Conservation (phyloP, 768 basidiomycete genomes). For the Clathrus columnatus region DNA sequence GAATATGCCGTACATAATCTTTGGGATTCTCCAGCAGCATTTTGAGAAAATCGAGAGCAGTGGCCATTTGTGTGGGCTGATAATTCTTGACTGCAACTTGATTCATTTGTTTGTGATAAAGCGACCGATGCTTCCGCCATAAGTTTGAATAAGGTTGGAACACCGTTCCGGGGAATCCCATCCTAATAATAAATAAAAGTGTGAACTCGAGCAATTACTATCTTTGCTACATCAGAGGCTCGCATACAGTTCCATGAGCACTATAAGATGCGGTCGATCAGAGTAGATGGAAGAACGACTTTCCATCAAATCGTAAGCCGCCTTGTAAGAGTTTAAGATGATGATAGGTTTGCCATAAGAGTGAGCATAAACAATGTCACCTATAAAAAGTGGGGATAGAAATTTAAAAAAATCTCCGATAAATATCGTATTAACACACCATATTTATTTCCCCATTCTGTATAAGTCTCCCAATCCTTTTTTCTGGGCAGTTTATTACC, state of each 20-base stretch:
- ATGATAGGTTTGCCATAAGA: slow-evolving; percentile 39
- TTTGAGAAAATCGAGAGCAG: slow-evolving; percentile 31
- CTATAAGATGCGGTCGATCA: slow-evolving; percentile 33
- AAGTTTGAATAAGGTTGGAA: slow-evolving; percentile 31
- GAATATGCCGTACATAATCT: slow-evolving; percentile 28
- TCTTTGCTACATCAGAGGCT: slow-evolving; percentile 11
- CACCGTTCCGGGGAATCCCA: slow-evolving; percentile 35
- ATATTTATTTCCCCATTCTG: slow-evolving; percentile 38
- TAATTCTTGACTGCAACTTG: slow-evolving; percentile 20
- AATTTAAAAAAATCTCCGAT: neutral
- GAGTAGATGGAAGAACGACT: slow-evolving; percentile 38
- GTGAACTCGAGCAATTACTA: neutral
- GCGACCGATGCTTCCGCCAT: slow-evolving; percentile 30
- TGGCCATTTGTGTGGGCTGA: slow-evolving; percentile 23
- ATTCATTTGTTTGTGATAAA: slow-evolving; percentile 33
- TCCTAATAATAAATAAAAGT: slow-evolving; percentile 26
- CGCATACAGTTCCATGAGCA: slow-evolving; percentile 35
- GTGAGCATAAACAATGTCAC: slow-evolving; percentile 37
- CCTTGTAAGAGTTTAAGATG: slow-evolving; percentile 35
- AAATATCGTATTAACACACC: slow-evolving; percentile 17
- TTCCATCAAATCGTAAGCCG: slow-evolving; percentile 36
- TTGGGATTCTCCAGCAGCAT: slow-evolving; percentile 30
- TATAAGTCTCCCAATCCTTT: slow-evolving; percentile 38
- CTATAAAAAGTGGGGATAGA: slow-evolving; percentile 19
- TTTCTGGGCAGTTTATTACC: slow-evolving; percentile 42